phyloP scores from a whole-genome alignment of 2,329 filamentous ascomycete species.

The Neofusicoccum ribis region DNA sequence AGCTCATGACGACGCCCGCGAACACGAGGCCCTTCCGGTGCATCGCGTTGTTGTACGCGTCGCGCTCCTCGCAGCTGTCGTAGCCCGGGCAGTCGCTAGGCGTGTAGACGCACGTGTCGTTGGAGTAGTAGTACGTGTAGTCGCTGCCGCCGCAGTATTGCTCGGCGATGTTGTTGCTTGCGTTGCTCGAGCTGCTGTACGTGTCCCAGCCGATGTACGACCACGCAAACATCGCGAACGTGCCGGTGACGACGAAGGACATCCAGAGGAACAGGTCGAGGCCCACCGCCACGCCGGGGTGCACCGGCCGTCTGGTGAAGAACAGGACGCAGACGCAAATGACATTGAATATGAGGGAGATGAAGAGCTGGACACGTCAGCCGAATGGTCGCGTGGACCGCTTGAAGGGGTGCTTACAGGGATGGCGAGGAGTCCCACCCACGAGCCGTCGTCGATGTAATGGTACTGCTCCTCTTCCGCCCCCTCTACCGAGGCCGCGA shows the following conservation, averaged over 20 bases:
- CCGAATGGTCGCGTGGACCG: too few relatives aligned
- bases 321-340: conserved; percentile 29
- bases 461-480: background rate
- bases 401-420: conserved; percentile 23
- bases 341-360: conserved; percentile 33
- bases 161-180: conserved; percentile 20
- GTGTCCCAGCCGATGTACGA: conserved; percentile 16
- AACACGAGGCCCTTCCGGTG: conserved; percentile 21
- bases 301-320: conserved; percentile 29
- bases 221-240: conserved; percentile 28
- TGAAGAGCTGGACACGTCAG: conserved; percentile 23
- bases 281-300: conserved; percentile 36
- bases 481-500: background rate
- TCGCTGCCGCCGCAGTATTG: conserved; percentile 8
- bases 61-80: conserved; percentile 32
- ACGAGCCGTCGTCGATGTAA: background rate
- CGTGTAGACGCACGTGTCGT: background rate
- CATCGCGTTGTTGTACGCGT: conserved; percentile 25
- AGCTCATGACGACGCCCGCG: conserved; percentile 33
- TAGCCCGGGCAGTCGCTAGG: conserved; percentile 21
- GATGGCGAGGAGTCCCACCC: conserved; percentile 24
- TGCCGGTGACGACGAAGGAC: conserved; percentile 29
- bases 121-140: background rate
- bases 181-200: conserved; percentile 21
- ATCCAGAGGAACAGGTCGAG: conserved; percentile 40